These are phyloP conservation scores for Athelia psychrophila DNA, from an alignment of 1,284 basidiomycete species.

Conservation along the genomic window DNA sequence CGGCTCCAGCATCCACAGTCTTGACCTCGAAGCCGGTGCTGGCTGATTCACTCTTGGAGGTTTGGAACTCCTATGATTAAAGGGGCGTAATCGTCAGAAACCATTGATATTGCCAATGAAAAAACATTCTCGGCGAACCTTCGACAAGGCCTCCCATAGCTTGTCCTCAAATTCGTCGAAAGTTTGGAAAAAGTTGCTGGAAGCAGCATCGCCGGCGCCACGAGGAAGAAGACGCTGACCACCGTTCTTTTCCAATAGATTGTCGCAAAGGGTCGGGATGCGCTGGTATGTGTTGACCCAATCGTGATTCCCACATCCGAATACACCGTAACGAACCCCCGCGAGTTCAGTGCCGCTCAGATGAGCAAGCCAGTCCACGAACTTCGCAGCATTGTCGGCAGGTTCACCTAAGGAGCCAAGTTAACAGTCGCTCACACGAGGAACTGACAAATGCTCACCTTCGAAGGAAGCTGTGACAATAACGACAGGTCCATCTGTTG, in stretches of 20 bases:
- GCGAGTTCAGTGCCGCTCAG: conserved; percentile 28
- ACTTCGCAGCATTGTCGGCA: conserved; percentile 47
- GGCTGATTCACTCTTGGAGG: conserved; percentile 16
- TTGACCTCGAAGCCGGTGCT: conserved; percentile 27
- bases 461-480: conserved; percentile 53
- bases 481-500: conserved; percentile 45
- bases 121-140: conserved; percentile 19
- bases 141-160: conserved; percentile 37
- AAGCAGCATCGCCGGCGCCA: conserved; percentile 42
- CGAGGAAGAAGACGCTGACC: conserved; percentile 37
- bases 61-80: conserved; percentile 27
- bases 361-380: conserved; percentile 39
- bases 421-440: not conserved
- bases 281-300: conserved; percentile 51
- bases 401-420: conserved; percentile 32
- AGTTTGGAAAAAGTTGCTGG: conserved; percentile 39
- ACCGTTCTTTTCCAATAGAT: conserved; percentile 34
- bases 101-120: no score
- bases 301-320: conserved; percentile 54
- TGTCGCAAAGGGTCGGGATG: conserved; percentile 45
- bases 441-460: conserved; percentile 22
- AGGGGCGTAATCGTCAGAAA: not conserved
- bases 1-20: conserved; percentile 29
- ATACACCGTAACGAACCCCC: conserved; percentile 43
- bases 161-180: conserved; percentile 44